These are phyloP conservation scores for Hanseniaspora clermontiae DNA, from an alignment of 805 yeast genomes.

Conservation along the genomic window DNA sequence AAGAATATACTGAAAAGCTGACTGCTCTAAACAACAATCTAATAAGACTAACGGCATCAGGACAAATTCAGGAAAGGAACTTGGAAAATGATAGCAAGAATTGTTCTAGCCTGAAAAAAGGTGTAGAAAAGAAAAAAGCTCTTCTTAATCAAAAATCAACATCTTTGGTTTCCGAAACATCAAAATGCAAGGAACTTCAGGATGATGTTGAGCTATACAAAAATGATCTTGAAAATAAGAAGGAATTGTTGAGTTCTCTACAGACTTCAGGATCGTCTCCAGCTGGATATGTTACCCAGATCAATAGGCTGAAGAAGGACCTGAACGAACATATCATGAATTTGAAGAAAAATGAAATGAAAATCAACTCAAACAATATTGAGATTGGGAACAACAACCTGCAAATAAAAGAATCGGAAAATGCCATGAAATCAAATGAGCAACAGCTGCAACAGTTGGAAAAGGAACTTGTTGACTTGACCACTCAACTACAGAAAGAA, in stretches of 20 bases:
- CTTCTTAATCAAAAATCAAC: constrained; percentile 29
- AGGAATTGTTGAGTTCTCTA: constrained; percentile 67
- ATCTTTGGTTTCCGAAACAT: constrained; percentile 35
- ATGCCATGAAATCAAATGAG: constrained; percentile 33
- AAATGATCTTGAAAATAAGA: constrained; percentile 42
- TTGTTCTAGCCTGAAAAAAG: constrained; percentile 26
- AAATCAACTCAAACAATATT: constrained; percentile 41
- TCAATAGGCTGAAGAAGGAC: constrained; percentile 47
- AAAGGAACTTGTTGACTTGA: constrained; percentile 29
- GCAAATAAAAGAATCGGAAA: constrained; percentile 41
- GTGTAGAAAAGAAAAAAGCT: constrained; percentile 27
- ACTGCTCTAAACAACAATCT: constrained; percentile 45
- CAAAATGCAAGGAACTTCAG: constrained; percentile 31
- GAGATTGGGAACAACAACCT: constrained; percentile 38
- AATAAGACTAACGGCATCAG: constrained; percentile 55
- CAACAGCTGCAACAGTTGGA: constrained; percentile 35
- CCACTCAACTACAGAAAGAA: constrained; percentile 33
- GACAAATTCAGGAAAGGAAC: constrained; percentile 46
- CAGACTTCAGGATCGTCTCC: constrained; percentile 82
- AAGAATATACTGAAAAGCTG: constrained; percentile 48
- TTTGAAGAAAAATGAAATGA: constrained; percentile 48
- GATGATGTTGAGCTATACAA: constrained; percentile 32
- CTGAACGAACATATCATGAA: constrained; percentile 42
- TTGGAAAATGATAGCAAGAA: constrained; percentile 40
- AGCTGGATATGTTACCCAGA: constrained; percentile 65